Percentiles rank a stretch among this genome's conserved stretches.
phyloP scores from a whole-genome alignment of 768 basidiomycete species.

The Suillus cothurnatus region DNA sequence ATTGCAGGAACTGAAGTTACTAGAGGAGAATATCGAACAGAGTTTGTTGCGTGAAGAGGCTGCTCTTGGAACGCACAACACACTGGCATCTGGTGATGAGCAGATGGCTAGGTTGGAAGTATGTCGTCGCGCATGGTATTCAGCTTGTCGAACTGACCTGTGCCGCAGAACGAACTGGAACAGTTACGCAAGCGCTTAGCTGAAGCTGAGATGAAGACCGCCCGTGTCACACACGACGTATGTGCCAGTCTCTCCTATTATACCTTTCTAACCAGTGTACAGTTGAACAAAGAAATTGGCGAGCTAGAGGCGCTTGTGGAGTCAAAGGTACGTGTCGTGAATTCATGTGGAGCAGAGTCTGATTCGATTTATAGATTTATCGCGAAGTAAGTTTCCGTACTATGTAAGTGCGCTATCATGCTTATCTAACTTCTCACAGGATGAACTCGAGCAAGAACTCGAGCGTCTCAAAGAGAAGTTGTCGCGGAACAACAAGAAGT shows the following conservation, averaged over 20 bases:
- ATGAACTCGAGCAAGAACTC: slow-evolving; percentile 85
- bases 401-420: neutral
- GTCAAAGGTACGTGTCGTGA: slow-evolving; percentile 63
- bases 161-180: slow-evolving; percentile 60
- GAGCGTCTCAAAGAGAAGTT: slow-evolving; percentile 76
- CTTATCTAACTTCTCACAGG: slow-evolving; percentile 41
- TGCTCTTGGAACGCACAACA: slow-evolving; percentile 27
- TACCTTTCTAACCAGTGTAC: slow-evolving; percentile 8
- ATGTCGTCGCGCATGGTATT: slow-evolving; percentile 14
- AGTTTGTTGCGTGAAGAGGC: slow-evolving; percentile 55
- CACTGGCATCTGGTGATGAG: slow-evolving; percentile 29
- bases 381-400: slow-evolving; percentile 56
- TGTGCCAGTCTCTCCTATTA: slow-evolving; percentile 23
- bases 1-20: slow-evolving; percentile 66
- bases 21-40: slow-evolving; percentile 77
- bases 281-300: slow-evolving; percentile 91
- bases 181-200: slow-evolving; percentile 68
- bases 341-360: neutral
- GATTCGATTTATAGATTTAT: slow-evolving; percentile 61
- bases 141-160: neutral
- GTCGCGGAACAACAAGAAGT: slow-evolving; percentile 58
- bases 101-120: slow-evolving; percentile 59
- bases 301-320: slow-evolving; percentile 95
- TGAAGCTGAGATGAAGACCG: slow-evolving; percentile 76
- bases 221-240: slow-evolving; percentile 69